Evolutionary conservation across 768 basidiomycete genomes (phyloP).

Genomic region (Termitomyces sp.): DNA sequence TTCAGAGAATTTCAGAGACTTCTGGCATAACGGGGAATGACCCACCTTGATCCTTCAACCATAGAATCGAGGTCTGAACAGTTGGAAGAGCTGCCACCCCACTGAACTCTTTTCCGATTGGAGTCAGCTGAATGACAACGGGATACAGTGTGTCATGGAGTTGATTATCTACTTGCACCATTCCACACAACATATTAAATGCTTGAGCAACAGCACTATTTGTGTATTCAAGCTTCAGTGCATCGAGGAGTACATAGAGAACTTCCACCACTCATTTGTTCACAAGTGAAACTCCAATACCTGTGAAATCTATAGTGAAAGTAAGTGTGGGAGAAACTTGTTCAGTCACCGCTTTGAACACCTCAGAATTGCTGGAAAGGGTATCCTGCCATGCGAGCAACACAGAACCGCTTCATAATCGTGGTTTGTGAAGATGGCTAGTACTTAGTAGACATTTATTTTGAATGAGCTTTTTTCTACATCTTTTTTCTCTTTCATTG

Average conservation of each 20-base stretch:
- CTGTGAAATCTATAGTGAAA: slow-evolving; percentile 76
- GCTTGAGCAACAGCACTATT: slow-evolving; percentile 79
- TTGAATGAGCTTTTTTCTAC: slow-evolving; percentile 14
- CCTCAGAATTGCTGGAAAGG: slow-evolving; percentile 64
- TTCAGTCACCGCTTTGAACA: slow-evolving; percentile 83
- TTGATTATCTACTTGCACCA: slow-evolving; percentile 95
- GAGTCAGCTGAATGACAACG: slow-evolving; percentile 92
- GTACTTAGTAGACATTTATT: slow-evolving; percentile 55
- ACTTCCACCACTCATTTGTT: slow-evolving; percentile 89
- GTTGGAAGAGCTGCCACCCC: slow-evolving; percentile 84
- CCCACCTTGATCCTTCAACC: slow-evolving; percentile 91
- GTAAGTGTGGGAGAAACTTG: slow-evolving; percentile 66
- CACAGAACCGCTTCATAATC: slow-evolving; percentile 43
- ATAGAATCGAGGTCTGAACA: slow-evolving; percentile 82
- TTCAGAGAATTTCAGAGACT: not conserved
- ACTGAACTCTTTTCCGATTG: slow-evolving; percentile 72
- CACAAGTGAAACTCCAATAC: slow-evolving; percentile 89
- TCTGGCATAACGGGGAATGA: not conserved
- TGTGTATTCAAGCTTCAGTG: slow-evolving; percentile 81
- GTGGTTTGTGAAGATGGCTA: slow-evolving; percentile 82
- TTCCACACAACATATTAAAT: slow-evolving; percentile 78
- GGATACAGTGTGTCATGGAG: slow-evolving; percentile 95
- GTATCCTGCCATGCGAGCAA: slow-evolving; percentile 66
- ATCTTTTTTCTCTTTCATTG: slow-evolving; percentile 17
- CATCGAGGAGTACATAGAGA: slow-evolving; percentile 78